phyloP scores from a whole-genome alignment of 805 yeast species.

The Monosporozyma unispora region DNA sequence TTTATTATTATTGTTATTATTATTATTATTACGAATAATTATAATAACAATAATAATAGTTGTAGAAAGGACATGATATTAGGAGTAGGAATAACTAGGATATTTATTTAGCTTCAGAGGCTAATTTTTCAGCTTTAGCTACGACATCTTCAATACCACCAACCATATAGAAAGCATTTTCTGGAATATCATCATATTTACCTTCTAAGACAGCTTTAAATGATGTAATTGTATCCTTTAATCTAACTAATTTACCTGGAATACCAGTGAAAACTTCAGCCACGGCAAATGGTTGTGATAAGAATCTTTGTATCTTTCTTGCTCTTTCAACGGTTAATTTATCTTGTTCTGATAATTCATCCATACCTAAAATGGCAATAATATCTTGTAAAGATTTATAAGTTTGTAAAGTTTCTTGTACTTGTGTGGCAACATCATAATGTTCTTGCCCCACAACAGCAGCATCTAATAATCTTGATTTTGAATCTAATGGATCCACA shows the following conservation, averaged over 20 bases:
- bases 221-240: slow-evolving; percentile 87
- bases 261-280: slow-evolving; percentile 99
- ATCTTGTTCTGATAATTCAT: slow-evolving; percentile 97
- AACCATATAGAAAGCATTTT: slow-evolving; percentile 99
- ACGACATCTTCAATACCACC: slow-evolving; percentile 98
- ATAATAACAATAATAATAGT: neutral
- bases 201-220: slow-evolving; percentile 97
- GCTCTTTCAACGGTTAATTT: slow-evolving; percentile 99
- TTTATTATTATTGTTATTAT: no score
- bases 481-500: slow-evolving; percentile 99
- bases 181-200: slow-evolving; percentile 98
- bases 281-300: slow-evolving; percentile 99
- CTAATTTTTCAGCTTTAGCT: slow-evolving; percentile 98
- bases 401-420: slow-evolving; percentile 98
- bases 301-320: slow-evolving; percentile 99
- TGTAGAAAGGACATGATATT: neutral
- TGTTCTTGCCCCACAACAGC: slow-evolving; percentile 98
- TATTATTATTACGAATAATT: no score
- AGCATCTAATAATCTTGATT: slow-evolving; percentile 96
- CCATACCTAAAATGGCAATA: slow-evolving; percentile 99
- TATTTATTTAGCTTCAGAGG: slow-evolving; percentile 66
- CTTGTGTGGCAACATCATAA: slow-evolving; percentile 88
- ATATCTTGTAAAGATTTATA: slow-evolving; percentile 99
- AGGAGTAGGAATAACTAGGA: neutral
- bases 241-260: slow-evolving; percentile 93